A percentile compares a stretch with the other conserved stretches of the same genome.
Evolutionary conservation across 163 green algal species (phyloP).

Genomic region (Volvox carteri): DNA sequence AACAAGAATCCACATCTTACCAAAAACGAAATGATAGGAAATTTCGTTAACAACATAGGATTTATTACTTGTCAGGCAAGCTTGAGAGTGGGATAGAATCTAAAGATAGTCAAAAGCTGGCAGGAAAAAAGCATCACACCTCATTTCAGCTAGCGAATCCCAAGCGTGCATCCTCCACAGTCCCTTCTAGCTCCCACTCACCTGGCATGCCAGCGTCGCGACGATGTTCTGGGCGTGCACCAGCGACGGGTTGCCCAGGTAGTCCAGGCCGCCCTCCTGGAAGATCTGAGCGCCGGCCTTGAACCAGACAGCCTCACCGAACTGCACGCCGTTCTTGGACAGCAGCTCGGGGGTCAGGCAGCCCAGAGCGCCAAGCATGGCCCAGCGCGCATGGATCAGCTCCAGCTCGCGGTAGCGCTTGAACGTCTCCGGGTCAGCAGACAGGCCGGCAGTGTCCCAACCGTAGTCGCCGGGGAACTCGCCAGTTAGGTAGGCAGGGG

Average conservation of each 20-base stretch:
- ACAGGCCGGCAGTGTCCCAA: constrained; percentile 92
- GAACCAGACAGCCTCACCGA: constrained; percentile 83
- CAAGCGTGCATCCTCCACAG: too few relatives aligned
- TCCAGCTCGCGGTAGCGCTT: constrained; percentile 82
- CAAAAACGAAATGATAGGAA: too few relatives aligned
- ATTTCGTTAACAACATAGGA: too few relatives aligned
- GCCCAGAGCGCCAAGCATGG: constrained; percentile 88
- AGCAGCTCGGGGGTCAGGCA: constrained; percentile 78
- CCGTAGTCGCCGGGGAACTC: constrained; percentile 96
- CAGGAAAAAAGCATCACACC: too few relatives aligned
- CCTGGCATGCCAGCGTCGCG: constrained; percentile 76
- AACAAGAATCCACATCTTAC: too few relatives aligned
- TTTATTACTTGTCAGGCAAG: too few relatives aligned
- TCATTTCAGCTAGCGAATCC: too few relatives aligned
- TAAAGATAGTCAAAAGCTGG: too few relatives aligned
- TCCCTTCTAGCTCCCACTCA: too few relatives aligned
- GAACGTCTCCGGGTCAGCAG: constrained; percentile 87
- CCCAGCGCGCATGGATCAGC: constrained; percentile 83
- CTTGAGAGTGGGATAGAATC: too few relatives aligned
- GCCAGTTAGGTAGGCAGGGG: constrained; percentile 86
- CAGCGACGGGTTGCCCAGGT: constrained; percentile 90
- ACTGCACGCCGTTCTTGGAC: constrained; percentile 72
- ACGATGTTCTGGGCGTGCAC: constrained; percentile 92
- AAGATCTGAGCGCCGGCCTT: constrained; percentile 94
- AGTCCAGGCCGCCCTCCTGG: constrained; percentile 86